Evolutionary conservation across 306 rosid species (phyloP), one percentile per base, ranked within the genome.

Genomic region (Trichosanthes truncata): DNA sequence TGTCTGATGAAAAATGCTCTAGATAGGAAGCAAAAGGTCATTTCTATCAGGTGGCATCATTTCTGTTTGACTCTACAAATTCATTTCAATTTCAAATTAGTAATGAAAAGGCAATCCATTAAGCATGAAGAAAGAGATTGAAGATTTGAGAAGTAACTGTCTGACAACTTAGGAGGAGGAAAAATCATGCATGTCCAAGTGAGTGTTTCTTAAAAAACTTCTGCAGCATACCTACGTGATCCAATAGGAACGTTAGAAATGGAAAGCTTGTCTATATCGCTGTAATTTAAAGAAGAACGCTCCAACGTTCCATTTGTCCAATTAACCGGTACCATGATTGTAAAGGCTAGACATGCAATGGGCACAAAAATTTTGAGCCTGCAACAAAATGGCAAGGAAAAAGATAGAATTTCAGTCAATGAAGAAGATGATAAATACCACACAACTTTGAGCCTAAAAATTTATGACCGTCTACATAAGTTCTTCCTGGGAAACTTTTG

Each of bases 321-420:
- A 82, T 95, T 95, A 78, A 95, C 99, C 7, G 98, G 98, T 67
- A 91, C 91, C 91, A 90, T 91, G 78, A 95, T 74, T 59, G 96
- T 65, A 87, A 91, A 95, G 36, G 97, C 96, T 49, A 95, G 86
- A 73, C 88, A 78, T 76, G 97, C 71, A 69, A 95, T 89, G 23
- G 98, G 98, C 75, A 91, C 89, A 90, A 91, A 95, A 71, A 95
- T 86, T 83, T 92, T 95, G 59, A 95, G 87, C 95, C 98, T 95
- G 97, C 90, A 86, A 23, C 48, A 43, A 48, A 49, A 73, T 46
- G 60, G 43, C 57, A 73, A 46, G 41, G 25, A 23, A 73, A 48
- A 71, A 45, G 77, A 11, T 71, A 71, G 43, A 77, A 23, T 20
- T 15, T 20, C 40, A 3, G 4, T 40, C 25, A 21, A 69, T 41